Evolutionary conservation across 805 yeast genomes (phyloP), one percentile per base, ranked within the genome.

Genomic region (Jamesozyma jinghongensis): DNA sequence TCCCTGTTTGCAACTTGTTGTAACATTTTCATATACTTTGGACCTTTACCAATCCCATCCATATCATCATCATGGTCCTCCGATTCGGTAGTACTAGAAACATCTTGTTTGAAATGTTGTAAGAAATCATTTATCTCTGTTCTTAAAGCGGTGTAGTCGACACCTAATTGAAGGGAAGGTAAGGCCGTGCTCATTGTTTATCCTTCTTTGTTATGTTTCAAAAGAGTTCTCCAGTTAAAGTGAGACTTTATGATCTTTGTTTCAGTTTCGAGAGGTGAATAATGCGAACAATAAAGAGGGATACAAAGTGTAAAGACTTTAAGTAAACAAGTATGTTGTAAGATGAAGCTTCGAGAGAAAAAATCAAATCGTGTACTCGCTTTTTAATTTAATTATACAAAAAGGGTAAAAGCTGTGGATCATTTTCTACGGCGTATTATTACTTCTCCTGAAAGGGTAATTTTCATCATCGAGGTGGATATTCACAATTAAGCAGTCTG

Each of bases 1-100:
- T 88, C 87, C 54, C 98, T 75, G 61, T 94, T 86, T 44, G 97
- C 87, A 26, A 92, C 73, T 49, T 77, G 68, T 56, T 86, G 95
- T 35, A 92, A 67, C 5, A 82, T 49, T 26, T 66, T 68, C 78
- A 82, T 67, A 64, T 92, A 92, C 61, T 92, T 92, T 19, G 82
- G 79, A 27, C 80, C 81, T 29, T 54, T 53, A 34, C 62, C 67
- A 13, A 62, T 40, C 18, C 44, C 62, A 5, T 47, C 44, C 26
- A 41, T 49, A 19, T 54, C 62, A n/a, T 46, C 61, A 30, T 52
- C 66, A 12, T 50, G 51, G 33, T 57, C 51, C 13, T 47, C 54
- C 42, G 44, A 56, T 25, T 49, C 54, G 3, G 57, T 51, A 2
- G 46, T 38, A 17, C 40, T 38, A 17, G 41, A 35, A 32, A 28